Evolutionary conservation across 225 moss, liverwort and hornwort genomes (phyloP).

Genomic region (Marchantia polymorpha): DNA sequence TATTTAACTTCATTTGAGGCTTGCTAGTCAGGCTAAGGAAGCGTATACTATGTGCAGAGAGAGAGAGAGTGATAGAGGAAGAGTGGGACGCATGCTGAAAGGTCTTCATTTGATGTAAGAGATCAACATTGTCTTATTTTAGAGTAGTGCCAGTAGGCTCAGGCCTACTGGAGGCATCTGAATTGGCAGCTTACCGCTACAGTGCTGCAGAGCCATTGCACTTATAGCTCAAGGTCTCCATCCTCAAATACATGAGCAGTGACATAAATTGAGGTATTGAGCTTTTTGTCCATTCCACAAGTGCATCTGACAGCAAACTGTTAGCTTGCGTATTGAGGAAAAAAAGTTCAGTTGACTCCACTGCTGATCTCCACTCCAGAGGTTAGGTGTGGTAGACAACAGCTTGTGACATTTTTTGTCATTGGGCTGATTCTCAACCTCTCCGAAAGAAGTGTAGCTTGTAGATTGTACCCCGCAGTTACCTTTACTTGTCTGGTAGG

Average conservation of each 20-base stretch:
- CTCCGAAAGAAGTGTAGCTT: constrained; percentile 22
- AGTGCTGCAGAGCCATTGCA: constrained; percentile 40
- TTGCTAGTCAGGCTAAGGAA: constrained; percentile 28
- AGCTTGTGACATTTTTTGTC: constrained; percentile 24
- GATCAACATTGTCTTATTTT: constrained; percentile 24
- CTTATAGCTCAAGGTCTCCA: constrained; percentile 26
- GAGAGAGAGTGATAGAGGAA: constrained; percentile 17
- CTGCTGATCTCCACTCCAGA: constrained; percentile 13
- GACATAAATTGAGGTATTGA: constrained; percentile 21
- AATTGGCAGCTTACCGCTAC: constrained; percentile 26
- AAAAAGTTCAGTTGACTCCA: constrained; percentile 14
- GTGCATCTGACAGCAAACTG: constrained; percentile 14
- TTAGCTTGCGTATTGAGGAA: constrained; percentile 9
- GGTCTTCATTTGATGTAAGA: constrained; percentile 30
- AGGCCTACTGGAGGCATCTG: constrained; percentile 23
- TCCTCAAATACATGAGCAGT: constrained; percentile 24
- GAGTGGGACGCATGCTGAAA: constrained; percentile 17
- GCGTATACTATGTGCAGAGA: constrained; percentile 20
- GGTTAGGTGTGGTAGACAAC: constrained; percentile 10
- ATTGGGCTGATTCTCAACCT: constrained; percentile 18
- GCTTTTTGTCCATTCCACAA: constrained; percentile 19
- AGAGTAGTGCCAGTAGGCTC: constrained; percentile 31
- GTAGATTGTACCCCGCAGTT: constrained; percentile 21
- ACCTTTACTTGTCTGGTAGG: constrained; percentile 8
- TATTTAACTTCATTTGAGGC: constrained; percentile 29